These are phyloP conservation scores for Lipomyces chichibuensis DNA, from an alignment of 805 yeast genomes.

Conservation along the genomic window DNA sequence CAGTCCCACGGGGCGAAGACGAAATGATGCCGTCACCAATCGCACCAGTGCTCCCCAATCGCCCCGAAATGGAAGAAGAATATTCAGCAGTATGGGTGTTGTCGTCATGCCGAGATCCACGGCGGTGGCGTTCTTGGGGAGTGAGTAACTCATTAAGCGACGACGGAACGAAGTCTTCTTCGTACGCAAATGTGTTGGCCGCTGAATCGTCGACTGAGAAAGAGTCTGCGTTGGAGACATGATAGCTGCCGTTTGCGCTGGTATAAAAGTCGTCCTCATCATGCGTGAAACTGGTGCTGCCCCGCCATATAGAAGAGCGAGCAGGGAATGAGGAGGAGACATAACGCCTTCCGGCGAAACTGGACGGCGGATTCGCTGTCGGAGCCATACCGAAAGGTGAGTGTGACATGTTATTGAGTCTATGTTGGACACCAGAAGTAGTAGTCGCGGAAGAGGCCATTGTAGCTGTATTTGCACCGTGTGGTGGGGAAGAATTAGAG, in stretches of 20 bases:
- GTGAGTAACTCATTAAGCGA: slow-evolving; percentile 79
- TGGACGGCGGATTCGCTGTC: not conserved
- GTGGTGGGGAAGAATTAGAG: slow-evolving; percentile 10
- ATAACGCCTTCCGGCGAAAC: slow-evolving; percentile 20
- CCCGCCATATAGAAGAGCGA: slow-evolving; percentile 31
- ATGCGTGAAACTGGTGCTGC: not conserved
- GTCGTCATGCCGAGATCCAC: slow-evolving; percentile 55
- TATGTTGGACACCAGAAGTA: not conserved
- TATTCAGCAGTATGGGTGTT: not conserved
- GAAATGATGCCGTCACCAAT: slow-evolving; percentile 27
- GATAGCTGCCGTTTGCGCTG: not conserved
- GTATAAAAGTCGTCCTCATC: slow-evolving; percentile 5
- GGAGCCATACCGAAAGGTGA: not conserved
- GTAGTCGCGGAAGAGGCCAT: slow-evolving; percentile 18
- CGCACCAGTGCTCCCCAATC: slow-evolving; percentile 12
- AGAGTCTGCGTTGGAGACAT: slow-evolving; percentile 9
- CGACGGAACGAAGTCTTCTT: slow-evolving; percentile 81
- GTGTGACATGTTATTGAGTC: not conserved
- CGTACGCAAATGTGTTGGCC: slow-evolving; percentile 53
- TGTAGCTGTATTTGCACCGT: slow-evolving; percentile 5
- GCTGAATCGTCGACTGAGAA: slow-evolving; percentile 39
- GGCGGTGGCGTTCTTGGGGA: slow-evolving; percentile 75
- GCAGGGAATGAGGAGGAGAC: slow-evolving; percentile 35
- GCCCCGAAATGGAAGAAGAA: slow-evolving; percentile 10
- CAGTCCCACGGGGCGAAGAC: slow-evolving; percentile 21